A percentile compares a stretch with the other conserved stretches of the same genome.
phyloP scores from a whole-genome alignment of 2,329 filamentous ascomycete genomes.

The Colletotrichum scovillei region DNA sequence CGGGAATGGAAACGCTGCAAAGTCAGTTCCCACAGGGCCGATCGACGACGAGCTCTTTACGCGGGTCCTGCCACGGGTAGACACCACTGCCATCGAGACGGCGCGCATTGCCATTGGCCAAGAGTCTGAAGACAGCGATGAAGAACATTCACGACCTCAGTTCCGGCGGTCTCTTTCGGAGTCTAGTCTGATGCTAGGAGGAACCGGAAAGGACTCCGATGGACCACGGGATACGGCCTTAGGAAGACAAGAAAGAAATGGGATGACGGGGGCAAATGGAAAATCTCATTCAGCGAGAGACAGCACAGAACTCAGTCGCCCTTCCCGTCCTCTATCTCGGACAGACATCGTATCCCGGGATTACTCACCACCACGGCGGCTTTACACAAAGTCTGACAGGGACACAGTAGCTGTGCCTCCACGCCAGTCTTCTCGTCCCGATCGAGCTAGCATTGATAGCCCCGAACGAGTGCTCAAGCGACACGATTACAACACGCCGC shows the following conservation, averaged over 20 bases:
- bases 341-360: not conserved
- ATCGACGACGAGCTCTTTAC: constrained; percentile 28
- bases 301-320: not conserved
- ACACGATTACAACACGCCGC: constrained; percentile 11
- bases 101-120: not conserved
- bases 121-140: constrained; percentile 11
- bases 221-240: not conserved
- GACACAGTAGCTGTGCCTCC: not conserved
- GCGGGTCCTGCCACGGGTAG: constrained; percentile 17
- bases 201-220: not conserved
- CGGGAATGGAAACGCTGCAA: constrained; percentile 10
- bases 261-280: not conserved
- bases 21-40: constrained; percentile 15
- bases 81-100: constrained; percentile 18
- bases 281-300: not conserved
- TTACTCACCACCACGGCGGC: not conserved
- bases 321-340: constrained; percentile 15
- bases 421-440: constrained; percentile 15
- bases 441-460: constrained; percentile 11
- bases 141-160: not conserved
- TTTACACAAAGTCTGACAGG: not conserved
- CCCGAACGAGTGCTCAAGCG: constrained; percentile 4
- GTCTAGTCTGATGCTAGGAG: not conserved
- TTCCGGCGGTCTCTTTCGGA: constrained; percentile 9
- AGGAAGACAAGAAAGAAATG: not conserved